These are phyloP conservation scores for Pterulicium gracile DNA, from an alignment of 1,284 basidiomycete genomes.

Conservation along the genomic window DNA sequence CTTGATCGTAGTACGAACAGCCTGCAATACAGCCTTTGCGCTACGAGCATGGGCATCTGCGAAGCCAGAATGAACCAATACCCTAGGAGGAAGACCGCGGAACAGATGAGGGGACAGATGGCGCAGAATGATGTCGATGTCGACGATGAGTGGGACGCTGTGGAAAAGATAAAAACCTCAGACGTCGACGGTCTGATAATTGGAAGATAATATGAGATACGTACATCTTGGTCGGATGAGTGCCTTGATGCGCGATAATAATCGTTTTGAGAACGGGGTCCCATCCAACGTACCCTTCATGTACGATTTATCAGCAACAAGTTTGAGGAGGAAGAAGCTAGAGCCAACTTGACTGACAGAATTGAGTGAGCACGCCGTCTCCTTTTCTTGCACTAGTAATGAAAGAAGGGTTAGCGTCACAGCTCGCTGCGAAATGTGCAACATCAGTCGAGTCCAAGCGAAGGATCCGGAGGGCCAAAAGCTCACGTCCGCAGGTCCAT, in stretches of 20 bases:
- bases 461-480: too few species aligned
- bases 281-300: too few species aligned
- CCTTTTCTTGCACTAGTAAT: conserved; percentile 49
- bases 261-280: conserved; percentile 25
- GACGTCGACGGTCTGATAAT: conserved; percentile 15
- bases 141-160: too few species aligned
- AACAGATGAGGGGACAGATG: conserved; percentile 35
- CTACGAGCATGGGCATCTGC: conserved; percentile 37
- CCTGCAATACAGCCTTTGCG: conserved; percentile 28
- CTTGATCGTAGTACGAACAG: conserved; percentile 28
- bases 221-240: too few species aligned
- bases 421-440: conserved; percentile 28
- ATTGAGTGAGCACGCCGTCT: conserved; percentile 40
- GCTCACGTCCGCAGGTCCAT: conserved; percentile 35
- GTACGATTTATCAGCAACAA: too few species aligned
- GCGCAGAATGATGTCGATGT: conserved; percentile 28
- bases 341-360: conserved; percentile 20
- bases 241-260: conserved; percentile 43
- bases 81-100: conserved; percentile 35
- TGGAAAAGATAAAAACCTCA: conserved; percentile 25
- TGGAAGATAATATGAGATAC: too few species aligned
- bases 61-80: conserved; percentile 46
- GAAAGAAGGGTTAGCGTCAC: conserved; percentile 42
- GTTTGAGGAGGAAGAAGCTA: too few species aligned
- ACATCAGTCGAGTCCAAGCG: too few species aligned